Base-by-base conservation (phyloP, 2,329 filamentous ascomycete species). In the Boeremia lycopersici region DNA sequence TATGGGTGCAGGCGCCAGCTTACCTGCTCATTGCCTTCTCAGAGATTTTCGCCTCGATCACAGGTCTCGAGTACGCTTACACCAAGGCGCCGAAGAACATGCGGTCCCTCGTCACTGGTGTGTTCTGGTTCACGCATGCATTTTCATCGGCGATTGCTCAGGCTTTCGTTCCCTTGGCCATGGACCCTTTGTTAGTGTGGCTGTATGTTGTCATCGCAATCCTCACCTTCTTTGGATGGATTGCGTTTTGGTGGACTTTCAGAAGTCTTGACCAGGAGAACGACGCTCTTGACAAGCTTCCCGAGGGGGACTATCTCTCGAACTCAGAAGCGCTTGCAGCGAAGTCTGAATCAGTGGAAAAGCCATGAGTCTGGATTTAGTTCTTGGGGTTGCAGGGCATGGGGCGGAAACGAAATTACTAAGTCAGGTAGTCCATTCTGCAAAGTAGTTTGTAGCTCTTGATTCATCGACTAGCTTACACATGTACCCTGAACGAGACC, bases 1-100 rank as follows among this genome's bases (percentile, higher is more conserved):
- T 86, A 23, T 81, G 81, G 62, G 74, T 78, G 42, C 81, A 84
- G 60, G 72, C 81, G 0, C 78, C 79, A 2, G 76, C 78, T 13
- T 81, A 83, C 57, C 67, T 78, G 1, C 77, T 85, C 40, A 82
- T 85, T 13, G 83, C 81, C 11, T 72, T 86, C 25, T 77, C 82
- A 0, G 83, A 87, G 67, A 84, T 86, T 45, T 84, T 86, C 62
- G 83, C 83, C 36, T 86, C 83, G 9, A 85, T 89, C 57, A 88
- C 87, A 0, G 84, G 84, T 59, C 80, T 89, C 8, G 87, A 90
- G 68, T 89, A 89, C 62, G 87, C 86, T 6, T 90, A 86, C 73
- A 88, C 86, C 62, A 89, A 90, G 71, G 87, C 87, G 0, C 87
- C 88, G 0, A 81, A 81, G 17, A 84, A 79, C 64, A 88, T 90